Evolutionary conservation across 768 basidiomycete species (phyloP), one percentile per base, ranked within the genome.

Genomic region (Daedaleopsis nitida): DNA sequence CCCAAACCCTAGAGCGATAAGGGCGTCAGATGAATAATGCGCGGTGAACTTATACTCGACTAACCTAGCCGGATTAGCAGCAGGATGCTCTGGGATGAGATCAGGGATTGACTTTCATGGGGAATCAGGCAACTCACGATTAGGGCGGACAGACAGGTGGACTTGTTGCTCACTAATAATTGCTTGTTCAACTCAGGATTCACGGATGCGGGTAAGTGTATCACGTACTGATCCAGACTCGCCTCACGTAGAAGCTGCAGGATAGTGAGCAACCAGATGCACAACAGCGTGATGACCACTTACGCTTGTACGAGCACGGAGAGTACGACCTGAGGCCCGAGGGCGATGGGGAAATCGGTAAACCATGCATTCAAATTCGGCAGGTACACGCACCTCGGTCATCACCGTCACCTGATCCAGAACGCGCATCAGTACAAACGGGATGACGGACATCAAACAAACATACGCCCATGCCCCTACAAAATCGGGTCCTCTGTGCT

Each of bases 91-190:
- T 32, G 27, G 7, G 27, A 32, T 7, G 27, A 32, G 4, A 7
- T 32, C 27, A 32, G 7, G 27, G 7, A 32, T 32, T 32, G 27
- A 7, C 27, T 7, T 32, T 7, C 27, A 32, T 3, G 27, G 4
- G 1, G 9, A 12, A 10, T 16, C n/a, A 32, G 27, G 27, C 27
- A 32, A 52, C 51, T 45, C 43, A 58, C 57, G n/a, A 58, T 58
- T 50, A 58, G 52, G 19, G 32, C 27, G 43, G 57, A 52, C 27
- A 58, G 39, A 43, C 52, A 34, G 32, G 35, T 58, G 16, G 57
- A 50, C 57, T 58, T 58, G 50, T 58, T 58, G 51, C 57, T 58
- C 57, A 58, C 57, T 58, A n/a, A 23, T 11, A 3, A 58, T 51
- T 52, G 50, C 52, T 51, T 58, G 51, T 52, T 58, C 57, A 50